Conservation (phyloP, 2,329 filamentous ascomycete species). For the Ascochyta lentis region DNA sequence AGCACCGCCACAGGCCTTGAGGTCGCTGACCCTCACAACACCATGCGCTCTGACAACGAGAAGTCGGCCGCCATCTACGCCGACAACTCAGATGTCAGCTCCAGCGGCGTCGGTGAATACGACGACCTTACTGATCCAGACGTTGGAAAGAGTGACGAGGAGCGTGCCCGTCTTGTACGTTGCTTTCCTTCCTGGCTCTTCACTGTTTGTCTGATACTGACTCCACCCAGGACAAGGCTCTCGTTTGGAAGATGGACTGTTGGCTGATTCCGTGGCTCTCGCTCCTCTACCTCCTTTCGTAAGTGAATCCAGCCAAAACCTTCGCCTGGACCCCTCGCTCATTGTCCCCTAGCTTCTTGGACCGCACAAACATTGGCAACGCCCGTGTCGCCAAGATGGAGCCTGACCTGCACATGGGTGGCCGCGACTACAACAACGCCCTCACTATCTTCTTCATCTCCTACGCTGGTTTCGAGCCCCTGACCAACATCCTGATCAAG, state of each 20-base stretch:
- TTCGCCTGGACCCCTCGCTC: background rate
- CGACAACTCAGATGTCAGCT: conserved; percentile 35
- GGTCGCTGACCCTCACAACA: conserved; percentile 14
- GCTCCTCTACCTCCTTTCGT: conserved; percentile 51
- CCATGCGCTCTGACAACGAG: conserved; percentile 25
- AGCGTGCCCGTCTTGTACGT: conserved; percentile 44
- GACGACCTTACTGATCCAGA: conserved; percentile 47
- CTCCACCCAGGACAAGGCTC: conserved; percentile 40
- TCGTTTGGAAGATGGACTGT: conserved; percentile 52
- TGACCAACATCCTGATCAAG: conserved; percentile 69
- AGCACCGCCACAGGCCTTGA: conserved; percentile 18
- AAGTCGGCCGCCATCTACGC: conserved; percentile 33
- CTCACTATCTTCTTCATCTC: conserved; percentile 70
- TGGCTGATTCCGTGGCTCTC: conserved; percentile 52
- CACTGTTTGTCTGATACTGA: conserved; percentile 19
- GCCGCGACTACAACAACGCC: conserved; percentile 69
- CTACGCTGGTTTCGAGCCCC: conserved; percentile 57
- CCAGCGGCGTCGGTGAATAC: conserved; percentile 31
- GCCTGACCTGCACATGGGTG: conserved; percentile 43
- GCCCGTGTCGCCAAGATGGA: conserved; percentile 48
- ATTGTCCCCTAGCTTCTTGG: conserved; percentile 34
- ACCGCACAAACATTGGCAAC: conserved; percentile 55
- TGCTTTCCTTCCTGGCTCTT: background rate
- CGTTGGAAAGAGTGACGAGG: conserved; percentile 42
- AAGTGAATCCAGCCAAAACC: background rate